Evolutionary conservation across 192 early-diverging fungal genomes (phyloP).

Genomic region (Coemansia sp.): DNA sequence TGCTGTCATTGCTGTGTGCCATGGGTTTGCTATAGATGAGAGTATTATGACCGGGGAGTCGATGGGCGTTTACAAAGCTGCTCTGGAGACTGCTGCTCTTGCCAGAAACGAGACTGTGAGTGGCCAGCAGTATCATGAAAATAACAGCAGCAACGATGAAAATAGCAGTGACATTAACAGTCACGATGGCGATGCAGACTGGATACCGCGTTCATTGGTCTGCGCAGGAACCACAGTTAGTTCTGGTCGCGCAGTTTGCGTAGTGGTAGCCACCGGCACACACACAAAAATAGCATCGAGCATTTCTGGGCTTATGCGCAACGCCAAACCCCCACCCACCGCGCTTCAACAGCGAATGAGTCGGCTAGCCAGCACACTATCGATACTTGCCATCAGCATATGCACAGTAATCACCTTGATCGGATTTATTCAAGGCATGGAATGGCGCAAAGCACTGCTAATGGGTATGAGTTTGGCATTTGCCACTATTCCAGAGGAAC

Average conservation of each 20-base stretch:
- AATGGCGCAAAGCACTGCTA: constrained; percentile 38
- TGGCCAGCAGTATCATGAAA: neutral
- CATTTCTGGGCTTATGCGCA: constrained; percentile 10
- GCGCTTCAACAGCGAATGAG: constrained; percentile 29
- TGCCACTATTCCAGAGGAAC: constrained; percentile 54
- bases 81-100: constrained; percentile 9
- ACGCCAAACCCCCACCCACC: constrained; percentile 14
- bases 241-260: constrained; percentile 28
- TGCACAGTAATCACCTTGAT: constrained; percentile 21
- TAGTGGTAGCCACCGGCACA: constrained; percentile 37
- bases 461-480: constrained; percentile 44
- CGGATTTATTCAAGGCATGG: constrained; percentile 22
- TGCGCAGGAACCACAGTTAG: constrained; percentile 44
- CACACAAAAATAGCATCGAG: constrained; percentile 24
- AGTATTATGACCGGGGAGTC: constrained; percentile 90
- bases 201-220: constrained; percentile 16
- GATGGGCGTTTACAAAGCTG: constrained; percentile 29
- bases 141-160: neutral
- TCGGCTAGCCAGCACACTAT: constrained; percentile 21
- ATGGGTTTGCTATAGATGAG: constrained; percentile 76
- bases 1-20: constrained; percentile 73
- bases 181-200: neutral
- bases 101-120: neutral
- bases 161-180: neutral
- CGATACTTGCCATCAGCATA: constrained; percentile 16